Evolutionary conservation across 257 asterid genomes (phyloP), one percentile per base, ranked within the genome.

Genomic region (Petrea volubilis): DNA sequence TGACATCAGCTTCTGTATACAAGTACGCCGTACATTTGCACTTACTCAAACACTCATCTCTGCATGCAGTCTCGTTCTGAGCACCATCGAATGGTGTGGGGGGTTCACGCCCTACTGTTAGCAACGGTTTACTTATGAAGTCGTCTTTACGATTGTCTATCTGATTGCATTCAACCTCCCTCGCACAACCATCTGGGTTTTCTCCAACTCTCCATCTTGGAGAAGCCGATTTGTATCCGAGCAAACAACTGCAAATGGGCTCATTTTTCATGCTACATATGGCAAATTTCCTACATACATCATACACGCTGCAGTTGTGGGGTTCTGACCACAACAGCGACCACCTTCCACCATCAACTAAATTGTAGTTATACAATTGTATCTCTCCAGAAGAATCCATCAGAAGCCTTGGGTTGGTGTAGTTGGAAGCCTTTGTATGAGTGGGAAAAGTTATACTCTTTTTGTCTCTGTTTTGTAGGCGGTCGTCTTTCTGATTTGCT

Each of bases 381-480:
- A 84, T 44, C 55, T 33, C 25, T 15, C 90, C 85, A 0, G 75
- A 56, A n/a, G 72, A 69, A 60, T 52, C 70, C 85, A 85, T 72
- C 76, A 79, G 13, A 15, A 80, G 21, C 72, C 77, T 64, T 7
- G 80, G 1, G 3, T 33, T 6, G 17, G 0, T 51, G 72, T 53
- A 29, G 7, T 4, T 2, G 4, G 44, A 18, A n/a, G 18, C 0
- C 18, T 8, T 14, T 1, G 70, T 31, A 14, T 2, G 7, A 53
- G 70, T 66, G 5, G 5, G 28, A 28, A 13, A 24, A 5, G 18
- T 1, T 21, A 8, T 38, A 36, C 0, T 0, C 2, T 1, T 4
- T 5, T 1, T 13, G 11, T n/a, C 25, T 28, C 2, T 40, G 4
- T 11, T n/a, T 2, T 4, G 0, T 2, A 40, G 0, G 28, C 25